These are phyloP conservation scores for Lanmaoa pseudosensibilis DNA, from an alignment of 768 basidiomycete species.

Conservation along the genomic window DNA sequence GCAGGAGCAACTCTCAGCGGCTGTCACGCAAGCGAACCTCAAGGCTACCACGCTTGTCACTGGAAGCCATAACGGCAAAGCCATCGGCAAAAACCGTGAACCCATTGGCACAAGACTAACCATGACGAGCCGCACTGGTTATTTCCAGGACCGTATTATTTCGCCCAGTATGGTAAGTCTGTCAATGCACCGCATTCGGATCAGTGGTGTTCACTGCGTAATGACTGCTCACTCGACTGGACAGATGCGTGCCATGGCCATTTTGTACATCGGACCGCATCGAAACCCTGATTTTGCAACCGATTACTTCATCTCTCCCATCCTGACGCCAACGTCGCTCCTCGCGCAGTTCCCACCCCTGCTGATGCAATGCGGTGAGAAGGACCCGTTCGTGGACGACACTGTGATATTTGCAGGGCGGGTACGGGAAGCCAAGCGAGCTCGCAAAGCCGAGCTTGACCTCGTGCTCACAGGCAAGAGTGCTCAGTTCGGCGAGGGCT, in stretches of 20 bases:
- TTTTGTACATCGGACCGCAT: constrained; percentile 92
- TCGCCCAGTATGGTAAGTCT: constrained; percentile 90
- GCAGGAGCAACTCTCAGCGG: constrained; percentile 53
- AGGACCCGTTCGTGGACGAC: constrained; percentile 95
- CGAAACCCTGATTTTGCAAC: constrained; percentile 92
- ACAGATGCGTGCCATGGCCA: constrained; percentile 99
- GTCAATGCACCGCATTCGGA: constrained; percentile 2
- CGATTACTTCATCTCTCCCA: constrained; percentile 95
- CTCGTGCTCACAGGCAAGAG: constrained; percentile 58
- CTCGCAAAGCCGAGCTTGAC: constrained; percentile 73
- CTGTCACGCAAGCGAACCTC: constrained; percentile 50
- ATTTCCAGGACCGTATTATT: constrained; percentile 91
- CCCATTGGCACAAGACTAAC: constrained; percentile 86
- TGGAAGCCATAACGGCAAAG: constrained; percentile 31
- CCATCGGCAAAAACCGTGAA: constrained; percentile 41
- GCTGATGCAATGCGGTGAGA: constrained; percentile 93
- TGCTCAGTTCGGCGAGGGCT: constrained; percentile 58
- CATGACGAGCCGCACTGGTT: constrained; percentile 93
- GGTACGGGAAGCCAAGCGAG: constrained; percentile 91
- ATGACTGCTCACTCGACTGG: constrained; percentile 9
- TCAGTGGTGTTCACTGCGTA: background rate
- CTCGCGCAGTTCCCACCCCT: constrained; percentile 94
- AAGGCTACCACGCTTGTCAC: constrained; percentile 41
- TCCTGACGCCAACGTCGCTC: constrained; percentile 79
- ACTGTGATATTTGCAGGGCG: constrained; percentile 96